These are phyloP conservation scores for Oxyria digyna DNA, from an alignment of 148 eudicot genomes.

Conservation along the genomic window DNA sequence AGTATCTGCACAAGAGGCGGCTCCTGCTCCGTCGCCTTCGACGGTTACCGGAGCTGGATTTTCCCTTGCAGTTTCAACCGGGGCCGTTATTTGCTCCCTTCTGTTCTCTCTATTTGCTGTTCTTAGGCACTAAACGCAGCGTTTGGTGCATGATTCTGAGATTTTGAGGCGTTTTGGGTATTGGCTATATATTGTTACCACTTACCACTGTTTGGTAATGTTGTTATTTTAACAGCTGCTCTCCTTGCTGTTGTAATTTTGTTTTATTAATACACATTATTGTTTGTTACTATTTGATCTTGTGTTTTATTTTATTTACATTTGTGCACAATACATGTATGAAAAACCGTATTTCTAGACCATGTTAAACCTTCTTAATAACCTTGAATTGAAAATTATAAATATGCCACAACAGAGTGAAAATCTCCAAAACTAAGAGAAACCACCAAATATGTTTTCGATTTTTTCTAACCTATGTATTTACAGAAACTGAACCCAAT, in stretches of 20 bases:
- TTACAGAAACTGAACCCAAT: too few relatives aligned
- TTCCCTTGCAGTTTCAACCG: neutral
- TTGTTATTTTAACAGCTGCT: neutral
- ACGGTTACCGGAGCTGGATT: neutral
- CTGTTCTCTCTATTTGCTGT: neutral
- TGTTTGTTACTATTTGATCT: neutral
- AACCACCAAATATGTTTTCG: too few relatives aligned
- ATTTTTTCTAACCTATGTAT: too few relatives aligned
- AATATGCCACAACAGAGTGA: too few relatives aligned
- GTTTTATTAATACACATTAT: neutral
- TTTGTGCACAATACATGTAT: too few relatives aligned
- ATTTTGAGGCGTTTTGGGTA: neutral
- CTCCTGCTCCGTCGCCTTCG: neutral
- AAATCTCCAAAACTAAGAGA: too few relatives aligned
- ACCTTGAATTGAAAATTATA: too few relatives aligned
- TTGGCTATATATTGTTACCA: too few relatives aligned
- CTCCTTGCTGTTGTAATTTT: neutral
- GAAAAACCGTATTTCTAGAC: too few relatives aligned
- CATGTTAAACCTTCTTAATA: too few relatives aligned
- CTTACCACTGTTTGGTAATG: neutral
- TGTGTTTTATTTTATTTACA: neutral
- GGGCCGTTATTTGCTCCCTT: conserved; percentile 5
- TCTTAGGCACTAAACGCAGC: neutral
- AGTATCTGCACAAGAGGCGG: neutral
- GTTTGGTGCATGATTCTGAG: neutral